These are phyloP conservation scores for Xylaria sp. DNA, from an alignment of 2,329 filamentous ascomycete species.

Conservation along the genomic window DNA sequence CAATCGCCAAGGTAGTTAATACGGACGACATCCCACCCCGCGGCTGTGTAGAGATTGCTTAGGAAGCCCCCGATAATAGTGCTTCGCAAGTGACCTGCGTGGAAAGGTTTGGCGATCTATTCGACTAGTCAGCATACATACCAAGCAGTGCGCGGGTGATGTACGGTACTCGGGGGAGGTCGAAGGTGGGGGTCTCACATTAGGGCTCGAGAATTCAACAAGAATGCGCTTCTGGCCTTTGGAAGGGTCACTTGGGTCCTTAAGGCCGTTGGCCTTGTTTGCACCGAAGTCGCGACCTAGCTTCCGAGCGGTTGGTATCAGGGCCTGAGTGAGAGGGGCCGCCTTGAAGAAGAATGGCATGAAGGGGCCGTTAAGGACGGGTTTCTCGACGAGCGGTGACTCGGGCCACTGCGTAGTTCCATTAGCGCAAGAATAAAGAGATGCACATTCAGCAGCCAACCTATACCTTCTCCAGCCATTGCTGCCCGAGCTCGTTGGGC, in stretches of 20 bases:
- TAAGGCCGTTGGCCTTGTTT: conserved; percentile 68
- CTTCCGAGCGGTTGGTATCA: conserved; percentile 76
- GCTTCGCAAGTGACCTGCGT: conserved; percentile 77
- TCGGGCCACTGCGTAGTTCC: conserved; percentile 62
- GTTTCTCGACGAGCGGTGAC: conserved; percentile 77
- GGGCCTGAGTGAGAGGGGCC: conserved; percentile 69
- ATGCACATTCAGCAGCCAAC: neutral
- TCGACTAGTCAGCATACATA: conserved; percentile 6
- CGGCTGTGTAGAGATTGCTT: conserved; percentile 72
- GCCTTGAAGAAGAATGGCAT: conserved; percentile 84
- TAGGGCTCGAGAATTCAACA: conserved; percentile 79
- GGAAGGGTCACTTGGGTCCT: conserved; percentile 56
- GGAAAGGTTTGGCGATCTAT: conserved; percentile 72
- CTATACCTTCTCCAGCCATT: conserved; percentile 70
- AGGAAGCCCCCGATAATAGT: conserved; percentile 82
- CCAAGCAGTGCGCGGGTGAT: neutral
- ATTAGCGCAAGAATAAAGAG: conserved; percentile 25
- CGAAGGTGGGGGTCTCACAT: conserved; percentile 58
- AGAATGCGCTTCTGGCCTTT: conserved; percentile 63
- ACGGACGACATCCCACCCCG: conserved; percentile 75
- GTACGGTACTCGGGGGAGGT: conserved; percentile 68
- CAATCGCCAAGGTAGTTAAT: conserved; percentile 84
- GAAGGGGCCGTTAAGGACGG: conserved; percentile 73
- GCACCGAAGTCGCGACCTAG: conserved; percentile 71
- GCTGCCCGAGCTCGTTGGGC: conserved; percentile 67